A percentile compares a stretch with the other conserved stretches of the same genome.
Evolutionary conservation across 2,329 filamentous ascomycete species (phyloP).

Genomic region (Microcyclospora pomicola): DNA sequence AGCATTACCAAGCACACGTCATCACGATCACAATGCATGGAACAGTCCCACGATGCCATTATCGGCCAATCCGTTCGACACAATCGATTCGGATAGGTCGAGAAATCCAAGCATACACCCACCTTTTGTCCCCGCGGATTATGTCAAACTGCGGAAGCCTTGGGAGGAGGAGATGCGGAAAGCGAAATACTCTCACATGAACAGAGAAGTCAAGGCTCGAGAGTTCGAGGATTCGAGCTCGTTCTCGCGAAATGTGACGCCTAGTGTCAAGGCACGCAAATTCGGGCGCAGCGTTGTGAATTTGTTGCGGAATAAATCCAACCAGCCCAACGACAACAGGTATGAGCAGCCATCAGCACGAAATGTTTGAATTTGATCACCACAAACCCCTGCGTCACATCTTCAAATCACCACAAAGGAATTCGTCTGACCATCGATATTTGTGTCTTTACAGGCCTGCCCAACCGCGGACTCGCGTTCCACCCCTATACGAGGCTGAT

Average conservation of each 20-base stretch:
- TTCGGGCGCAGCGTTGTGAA: slow-evolving; percentile 23
- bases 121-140: slow-evolving; percentile 20
- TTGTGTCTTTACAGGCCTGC: slow-evolving; percentile 1
- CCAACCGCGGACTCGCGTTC: not conserved
- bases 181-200: slow-evolving; percentile 8
- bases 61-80: not conserved
- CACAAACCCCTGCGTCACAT: not conserved
- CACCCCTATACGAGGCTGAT: not conserved
- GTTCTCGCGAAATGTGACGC: slow-evolving; percentile 13
- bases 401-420: not conserved
- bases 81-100: slow-evolving; percentile 7
- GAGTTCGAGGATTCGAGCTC: slow-evolving; percentile 17
- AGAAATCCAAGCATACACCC: slow-evolving; percentile 6
- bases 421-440: not conserved
- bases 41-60: not conserved
- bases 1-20: too few species aligned
- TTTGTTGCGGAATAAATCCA: slow-evolving; percentile 19
- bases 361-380: not conserved
- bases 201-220: slow-evolving; percentile 18
- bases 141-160: slow-evolving; percentile 16
- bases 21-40: not conserved
- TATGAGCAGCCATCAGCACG: slow-evolving; percentile 2
- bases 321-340: slow-evolving; percentile 4
- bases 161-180: slow-evolving; percentile 21
- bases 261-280: slow-evolving; percentile 21